Conservation (phyloP, 805 yeast genomes). For the Saccharomycopsis amapae region DNA sequence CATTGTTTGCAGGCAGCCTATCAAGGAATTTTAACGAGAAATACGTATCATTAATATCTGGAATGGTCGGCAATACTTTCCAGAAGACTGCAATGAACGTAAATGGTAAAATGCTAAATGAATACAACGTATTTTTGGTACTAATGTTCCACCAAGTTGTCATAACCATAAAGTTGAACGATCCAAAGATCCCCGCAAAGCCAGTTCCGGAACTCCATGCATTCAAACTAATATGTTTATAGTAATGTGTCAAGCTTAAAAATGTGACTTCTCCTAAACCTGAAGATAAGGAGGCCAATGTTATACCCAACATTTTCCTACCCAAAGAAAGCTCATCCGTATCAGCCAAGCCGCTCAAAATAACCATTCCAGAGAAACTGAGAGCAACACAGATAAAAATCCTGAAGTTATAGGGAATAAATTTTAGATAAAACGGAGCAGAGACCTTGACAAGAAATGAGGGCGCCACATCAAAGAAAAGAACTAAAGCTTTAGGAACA, state of each 20-base stretch:
- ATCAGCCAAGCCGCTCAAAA: slow-evolving; percentile 37
- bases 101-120: slow-evolving; percentile 51
- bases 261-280: slow-evolving; percentile 92
- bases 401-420: slow-evolving; percentile 50
- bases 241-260: slow-evolving; percentile 77
- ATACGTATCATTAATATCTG: slow-evolving; percentile 12
- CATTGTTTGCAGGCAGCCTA: not conserved
- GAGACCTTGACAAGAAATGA: slow-evolving; percentile 61
- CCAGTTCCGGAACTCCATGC: slow-evolving; percentile 97
- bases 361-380: slow-evolving; percentile 68
- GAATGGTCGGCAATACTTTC: slow-evolving; percentile 14
- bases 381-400: slow-evolving; percentile 47
- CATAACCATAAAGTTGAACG: slow-evolving; percentile 59
- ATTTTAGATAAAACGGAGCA: slow-evolving; percentile 63
- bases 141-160: slow-evolving; percentile 61
- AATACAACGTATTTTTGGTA: slow-evolving; percentile 46
- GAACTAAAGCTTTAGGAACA: slow-evolving; percentile 78
- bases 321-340: slow-evolving; percentile 24
- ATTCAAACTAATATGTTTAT: slow-evolving; percentile 51
- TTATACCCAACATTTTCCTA: slow-evolving; percentile 56
- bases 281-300: slow-evolving; percentile 73
- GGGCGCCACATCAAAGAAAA: slow-evolving; percentile 83
- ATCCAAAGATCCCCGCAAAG: slow-evolving; percentile 86
- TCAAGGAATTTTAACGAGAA: not conserved
- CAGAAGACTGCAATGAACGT: slow-evolving; percentile 37